Evolutionary conservation across 306 rosid genomes (phyloP), one percentile per base, ranked within the genome.

Genomic region (Fragaria nilgerrensis): DNA sequence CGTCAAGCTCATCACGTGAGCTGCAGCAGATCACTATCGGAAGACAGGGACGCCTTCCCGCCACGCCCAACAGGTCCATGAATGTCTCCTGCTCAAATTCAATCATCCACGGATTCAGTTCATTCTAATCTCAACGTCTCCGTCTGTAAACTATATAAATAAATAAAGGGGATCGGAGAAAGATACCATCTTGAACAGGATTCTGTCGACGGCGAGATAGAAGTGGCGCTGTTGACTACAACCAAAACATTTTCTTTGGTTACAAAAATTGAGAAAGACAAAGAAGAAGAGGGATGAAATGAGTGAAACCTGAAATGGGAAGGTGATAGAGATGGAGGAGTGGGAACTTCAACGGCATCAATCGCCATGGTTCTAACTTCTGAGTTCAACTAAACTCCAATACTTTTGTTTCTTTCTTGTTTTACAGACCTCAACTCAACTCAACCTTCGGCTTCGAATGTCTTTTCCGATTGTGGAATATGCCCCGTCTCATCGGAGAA

Each of bases 131-230:
- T 56, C 53, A 39, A 22, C 23, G 59, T 53, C 59, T 53, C 25
- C 59, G 25, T n/a, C 4, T 20, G 29, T 6, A 11, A 19, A 10
- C 27, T 23, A 43, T 9, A 23, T n/a, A 20, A 2, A 36, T 22
- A 44, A 25, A 59, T 11, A 25, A 17, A 19, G 4, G 59, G 19
- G 48, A 25, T 52, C 27, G 77, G 23, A 52, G 32, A 78, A 22
- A 75, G 32, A 22, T 37, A 93, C 97, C 94, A 86, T 86, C 88
- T 95, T 95, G 91, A 87, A 92, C 55, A 87, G 92, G 27, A 83
- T 87, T 63, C 99, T 84, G 74, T 91, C 97, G 15, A 93, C 96
- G 56, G 96, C 98, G 20, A 93, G 86, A 70, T 93, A 93, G 83
- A 86, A 95, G 79, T 92, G 97, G 75, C 95, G 96, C 65, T 83